Conservation (phyloP, 225 moss, liverwort and hornwort genomes). For the Sphagnum contortum region DNA sequence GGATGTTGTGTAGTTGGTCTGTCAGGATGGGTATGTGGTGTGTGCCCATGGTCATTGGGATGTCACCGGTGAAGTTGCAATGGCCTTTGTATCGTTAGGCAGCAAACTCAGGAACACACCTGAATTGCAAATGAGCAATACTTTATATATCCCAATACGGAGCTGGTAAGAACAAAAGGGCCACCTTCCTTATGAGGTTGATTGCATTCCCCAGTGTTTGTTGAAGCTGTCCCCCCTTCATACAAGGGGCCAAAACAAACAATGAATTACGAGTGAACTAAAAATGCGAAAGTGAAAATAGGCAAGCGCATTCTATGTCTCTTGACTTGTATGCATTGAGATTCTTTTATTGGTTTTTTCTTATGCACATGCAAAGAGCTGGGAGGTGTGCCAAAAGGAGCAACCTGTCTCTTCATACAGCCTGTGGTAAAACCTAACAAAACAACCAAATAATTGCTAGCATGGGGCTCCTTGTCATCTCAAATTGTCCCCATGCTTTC, state of each 20-base stretch:
- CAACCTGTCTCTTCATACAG: constrained; percentile 25
- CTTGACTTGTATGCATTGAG: neutral
- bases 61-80: constrained; percentile 11
- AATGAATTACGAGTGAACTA: neutral
- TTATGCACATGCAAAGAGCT: constrained; percentile 34
- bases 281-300: constrained; percentile 1
- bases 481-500: constrained; percentile 36
- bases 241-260: too few species aligned
- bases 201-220: neutral
- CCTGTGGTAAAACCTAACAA: constrained; percentile 17
- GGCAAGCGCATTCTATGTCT: neutral
- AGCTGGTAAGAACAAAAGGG: constrained; percentile 19
- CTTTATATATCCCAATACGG: constrained; percentile 23
- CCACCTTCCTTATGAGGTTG: neutral
- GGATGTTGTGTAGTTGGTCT: constrained; percentile 38
- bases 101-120: constrained; percentile 27
- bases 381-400: constrained; percentile 32
- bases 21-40: constrained; percentile 37
- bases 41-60: constrained; percentile 44
- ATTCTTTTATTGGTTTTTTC: constrained; percentile 15
- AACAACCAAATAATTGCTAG: neutral
- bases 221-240: too few species aligned
- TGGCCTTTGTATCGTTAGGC: constrained; percentile 17
- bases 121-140: constrained; percentile 13
- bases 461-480: constrained; percentile 40